Percentiles rank a stretch among this genome's conserved stretches.
phyloP scores from a whole-genome alignment of 495 filamentous ascomycete genomes.

The Hypoxylon intermedium region DNA sequence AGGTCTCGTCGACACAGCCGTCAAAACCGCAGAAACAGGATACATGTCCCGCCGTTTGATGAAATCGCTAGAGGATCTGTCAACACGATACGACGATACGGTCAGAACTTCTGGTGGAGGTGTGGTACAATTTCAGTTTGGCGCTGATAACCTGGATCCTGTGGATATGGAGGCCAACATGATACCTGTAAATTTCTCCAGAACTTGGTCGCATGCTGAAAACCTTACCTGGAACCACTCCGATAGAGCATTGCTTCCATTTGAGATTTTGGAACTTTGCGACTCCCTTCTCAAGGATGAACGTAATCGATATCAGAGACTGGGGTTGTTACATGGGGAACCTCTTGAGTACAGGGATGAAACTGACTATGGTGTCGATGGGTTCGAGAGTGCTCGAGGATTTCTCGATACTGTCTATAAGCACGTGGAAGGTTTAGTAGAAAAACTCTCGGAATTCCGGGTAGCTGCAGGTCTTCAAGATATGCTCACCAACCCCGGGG shows the following conservation, averaged over 20 bases:
- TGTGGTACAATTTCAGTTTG: conserved; percentile 96
- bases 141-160: conserved; percentile 92
- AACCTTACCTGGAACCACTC: conserved; percentile 78
- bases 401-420: conserved; percentile 80
- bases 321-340: conserved; percentile 55
- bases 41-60: conserved; percentile 99
- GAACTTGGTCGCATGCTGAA: conserved; percentile 88
- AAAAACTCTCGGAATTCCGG: conserved; percentile 59
- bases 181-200: conserved; percentile 89
- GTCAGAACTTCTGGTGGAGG: conserved; percentile 84
- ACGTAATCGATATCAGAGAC: conserved; percentile 69
- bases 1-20: conserved; percentile 98
- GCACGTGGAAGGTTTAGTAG: conserved; percentile 63
- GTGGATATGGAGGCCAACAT: conserved; percentile 97
- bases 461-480: conserved; percentile 49
- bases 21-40: conserved; percentile 98
- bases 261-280: conserved; percentile 73
- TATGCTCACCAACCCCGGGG: conserved; percentile 30
- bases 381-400: conserved; percentile 80
- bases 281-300: conserved; percentile 68
- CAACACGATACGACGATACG: conserved; percentile 89
- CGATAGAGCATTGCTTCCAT: conserved; percentile 72
- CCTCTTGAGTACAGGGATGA: conserved; percentile 68
- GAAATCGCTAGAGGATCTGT: conserved; percentile 96
- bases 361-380: conserved; percentile 74